Base-by-base conservation (phyloP, 1,139 yeast species). In the Groenewaldozyma auringiensis region DNA sequence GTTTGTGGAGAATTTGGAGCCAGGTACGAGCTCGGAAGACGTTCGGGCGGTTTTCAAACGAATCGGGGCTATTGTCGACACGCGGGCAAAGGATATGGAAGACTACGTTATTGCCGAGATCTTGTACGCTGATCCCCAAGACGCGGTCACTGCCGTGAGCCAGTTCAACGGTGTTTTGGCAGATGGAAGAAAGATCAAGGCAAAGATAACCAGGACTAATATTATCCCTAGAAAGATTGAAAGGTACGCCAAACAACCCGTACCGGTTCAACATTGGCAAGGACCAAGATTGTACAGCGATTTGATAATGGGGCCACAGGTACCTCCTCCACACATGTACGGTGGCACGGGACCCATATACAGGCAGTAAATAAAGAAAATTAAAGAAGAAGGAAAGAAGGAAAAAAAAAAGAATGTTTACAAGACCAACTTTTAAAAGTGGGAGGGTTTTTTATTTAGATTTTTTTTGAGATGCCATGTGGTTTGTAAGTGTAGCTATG, bases 21-120 rank as follows among this genome's bases (percentile, higher is more conserved):
- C 45, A 3, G 63, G 63, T 4, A 60, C 64, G 1, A 53, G 56
- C 4, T 46, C 56, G 3, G 60, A 53, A 29, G 64, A 60, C 47
- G 59, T 60, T 41, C 34, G 48, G 47, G 53, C 57, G 3, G 59
- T 59, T 17, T 42, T 57, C 32, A 54, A 50, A n/a, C 46, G 45
- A 20, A 48, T 56, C 17, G 63, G 63, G 6, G 44, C 48, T 3
- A 51, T 60, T 3, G 41, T 45, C 11, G 58, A 57, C 43, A 52
- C 59, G 43, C 53, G 62, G 9, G 45, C 57, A 2, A 44, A 50
- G 20, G 50, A 48, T 11, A 41, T 44, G 17, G 47, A 45, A 4
- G 43, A 42, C 20, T 37, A 53, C 1, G 60, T 59, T 11, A 45
- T 49, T 40, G 64, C 62, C 1, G 65, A 61, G 46, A 52, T 58